phyloP scores from a whole-genome alignment of 164 flowering plant genomes.

The grape (Vitis vinifera) region ASM3070453v1 NC_081805.1:3378501-3379000 shows the following conservation, averaged over 20 bases:
- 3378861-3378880: neutral
- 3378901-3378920: too few relatives aligned
- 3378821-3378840: conserved; percentile 2
- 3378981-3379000: too few relatives aligned
- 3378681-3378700: conserved; percentile 16
- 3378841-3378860: conserved; percentile 2
- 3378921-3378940: too few relatives aligned
- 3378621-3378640: conserved; percentile 16
- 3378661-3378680: conserved; percentile 27
- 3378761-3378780: conserved; percentile 2
- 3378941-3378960: neutral
- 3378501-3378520: conserved; percentile 15
- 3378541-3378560: conserved; percentile 16
- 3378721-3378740: neutral
- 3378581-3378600: conserved; percentile 14
- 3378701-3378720: neutral
- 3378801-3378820: conserved; percentile 19
- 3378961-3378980: neutral
- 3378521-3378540: conserved; percentile 14
- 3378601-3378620: neutral
- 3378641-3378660: conserved; percentile 15
- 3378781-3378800: conserved; percentile 11
- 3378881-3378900: too few relatives aligned
- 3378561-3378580: conserved; percentile 22
- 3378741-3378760: conserved; percentile 9